Base-by-base conservation (phyloP, 1,284 basidiomycete genomes). In the Fomitopsis palustris region DNA sequence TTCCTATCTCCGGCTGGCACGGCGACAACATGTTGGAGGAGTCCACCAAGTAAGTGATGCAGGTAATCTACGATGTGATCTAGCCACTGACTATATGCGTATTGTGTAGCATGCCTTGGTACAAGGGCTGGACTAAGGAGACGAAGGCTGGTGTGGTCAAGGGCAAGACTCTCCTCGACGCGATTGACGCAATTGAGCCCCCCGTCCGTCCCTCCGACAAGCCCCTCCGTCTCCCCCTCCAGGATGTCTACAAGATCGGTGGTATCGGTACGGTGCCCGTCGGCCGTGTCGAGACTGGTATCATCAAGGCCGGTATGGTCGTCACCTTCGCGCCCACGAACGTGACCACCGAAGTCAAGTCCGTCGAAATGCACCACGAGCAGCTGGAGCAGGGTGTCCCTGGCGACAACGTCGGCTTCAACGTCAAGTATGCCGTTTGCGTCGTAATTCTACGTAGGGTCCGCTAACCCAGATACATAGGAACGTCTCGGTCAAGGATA, bases 191-290 rank as follows among this genome's bases (percentile, higher is more conserved):
- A 79, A 99, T 99, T 75, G 97, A 99, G 76, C 95, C 97, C 75
- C 96, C 96, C 64, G 79, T 83, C 67, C 94, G 96, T 78, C 97
- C 97, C 68, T 92, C 93, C 77, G 96, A 99, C 86, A 98, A 97
- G 87, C 96, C 96, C 72, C 96, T 99, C 82, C 96, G 96, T 84
- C 96, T 99, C 68, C 96, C 96, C 73, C 95, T 99, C 80, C 96
- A 99, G 88, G 96, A 99, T 87, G 96, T 99, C 73, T 99, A 99
- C 94, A 99, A 99, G 88, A 99, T 99, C 74, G 96, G 96, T 83
- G 96, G 96, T 96, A 99, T 99, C 74, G 96, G 96, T 70, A 99
- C 96, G 72, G 97, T 99, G 72, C 96, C 96, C 77, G 96, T 99
- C 82, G 96, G 96, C 79, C 96, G 97, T 94, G 96, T 99, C 74